Evolutionary conservation across 208 protist genomes (phyloP).

Genomic region (Borovskyia barvae): DNA sequence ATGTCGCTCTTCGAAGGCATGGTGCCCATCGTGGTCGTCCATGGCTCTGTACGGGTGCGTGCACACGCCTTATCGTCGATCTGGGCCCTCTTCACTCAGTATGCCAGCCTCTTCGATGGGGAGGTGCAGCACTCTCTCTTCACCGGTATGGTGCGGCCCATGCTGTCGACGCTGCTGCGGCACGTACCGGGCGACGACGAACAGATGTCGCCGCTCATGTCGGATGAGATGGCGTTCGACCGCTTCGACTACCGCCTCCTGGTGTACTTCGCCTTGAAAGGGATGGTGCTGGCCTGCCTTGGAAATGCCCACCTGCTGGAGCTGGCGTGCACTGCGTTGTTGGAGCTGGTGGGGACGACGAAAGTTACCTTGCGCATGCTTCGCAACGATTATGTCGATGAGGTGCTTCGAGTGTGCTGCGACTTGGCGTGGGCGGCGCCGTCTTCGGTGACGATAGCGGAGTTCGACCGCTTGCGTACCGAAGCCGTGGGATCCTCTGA

Average conservation of each 20-base stretch:
- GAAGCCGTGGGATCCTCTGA: not conserved
- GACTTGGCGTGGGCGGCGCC: slow-evolving; percentile 41
- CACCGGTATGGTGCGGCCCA: slow-evolving; percentile 56
- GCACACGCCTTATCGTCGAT: slow-evolving; percentile 65
- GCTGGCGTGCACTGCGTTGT: slow-evolving; percentile 49
- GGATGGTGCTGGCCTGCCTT: slow-evolving; percentile 66
- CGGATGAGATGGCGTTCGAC: slow-evolving; percentile 21
- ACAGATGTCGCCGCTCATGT: slow-evolving; percentile 11
- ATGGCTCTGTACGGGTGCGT: slow-evolving; percentile 66
- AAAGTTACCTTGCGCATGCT: slow-evolving; percentile 34
- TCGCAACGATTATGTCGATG: slow-evolving; percentile 41
- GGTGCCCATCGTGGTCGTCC: slow-evolving; percentile 68
- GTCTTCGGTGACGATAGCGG: slow-evolving; percentile 15
- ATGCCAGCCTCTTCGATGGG: slow-evolving; percentile 49
- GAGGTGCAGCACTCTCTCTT: slow-evolving; percentile 70
- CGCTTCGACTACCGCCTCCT: slow-evolving; percentile 73
- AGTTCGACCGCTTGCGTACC: slow-evolving; percentile 3
- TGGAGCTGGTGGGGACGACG: slow-evolving; percentile 20
- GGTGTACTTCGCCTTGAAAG: slow-evolving; percentile 55
- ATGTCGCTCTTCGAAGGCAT: slow-evolving; percentile 80
- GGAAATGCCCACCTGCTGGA: slow-evolving; percentile 33
- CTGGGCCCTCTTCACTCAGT: slow-evolving; percentile 54
- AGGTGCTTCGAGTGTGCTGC: slow-evolving; percentile 49
- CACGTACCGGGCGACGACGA: slow-evolving; percentile 30
- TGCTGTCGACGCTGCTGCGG: slow-evolving; percentile 50